Evolutionary conservation across 331 rosid species (phyloP), one percentile per base, ranked within the genome.

Genomic region (Prunus yedoensis): DNA sequence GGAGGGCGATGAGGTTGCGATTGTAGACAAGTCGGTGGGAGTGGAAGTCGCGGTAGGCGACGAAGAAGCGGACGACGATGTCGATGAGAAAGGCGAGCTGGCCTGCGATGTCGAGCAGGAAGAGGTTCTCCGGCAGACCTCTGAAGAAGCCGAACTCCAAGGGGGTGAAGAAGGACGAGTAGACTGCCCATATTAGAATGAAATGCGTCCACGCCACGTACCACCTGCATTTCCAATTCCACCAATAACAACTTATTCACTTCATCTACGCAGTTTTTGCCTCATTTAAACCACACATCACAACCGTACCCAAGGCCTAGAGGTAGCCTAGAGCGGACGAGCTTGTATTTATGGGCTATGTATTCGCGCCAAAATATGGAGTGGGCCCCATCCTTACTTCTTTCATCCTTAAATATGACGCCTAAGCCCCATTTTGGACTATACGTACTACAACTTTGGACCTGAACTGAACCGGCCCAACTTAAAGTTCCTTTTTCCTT

Each of bases 151-250:
- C 95, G 5, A 90, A 90, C 78, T 90, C 95, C 77, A 90, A 63
- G 0, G 95, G 92, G 0, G 95, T 90, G 89, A 87, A 90, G 85
- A 90, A 90, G 49, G 95, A 87, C 0, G 95, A 90, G 78, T 87
- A 87, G 11, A 84, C 83, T 10, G 95, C 88, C 95, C 92, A 90
- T 74, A 87, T 8, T 68, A 90, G 80, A 30, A 90, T 88, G 80
- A 90, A 86, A 67, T 87, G 86, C 71, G 76, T 89, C 94, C 94
- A 89, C 35, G 7, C 82, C 50, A 32, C 30, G 80, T 87, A 87
- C 89, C 86, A 82, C 90, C 94, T 89, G 87, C 83, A 43, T 54
- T 17, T 4, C 43, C 43, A 38, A 38, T 38, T 38, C 43, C 43
- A 38, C 43, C 43, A 38, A 6, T 35, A 35, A 38, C 43, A 38